Evolutionary conservation across 805 yeast species (phyloP), one percentile per base, ranked within the genome.

Genomic region (Candida odintsovae): DNA sequence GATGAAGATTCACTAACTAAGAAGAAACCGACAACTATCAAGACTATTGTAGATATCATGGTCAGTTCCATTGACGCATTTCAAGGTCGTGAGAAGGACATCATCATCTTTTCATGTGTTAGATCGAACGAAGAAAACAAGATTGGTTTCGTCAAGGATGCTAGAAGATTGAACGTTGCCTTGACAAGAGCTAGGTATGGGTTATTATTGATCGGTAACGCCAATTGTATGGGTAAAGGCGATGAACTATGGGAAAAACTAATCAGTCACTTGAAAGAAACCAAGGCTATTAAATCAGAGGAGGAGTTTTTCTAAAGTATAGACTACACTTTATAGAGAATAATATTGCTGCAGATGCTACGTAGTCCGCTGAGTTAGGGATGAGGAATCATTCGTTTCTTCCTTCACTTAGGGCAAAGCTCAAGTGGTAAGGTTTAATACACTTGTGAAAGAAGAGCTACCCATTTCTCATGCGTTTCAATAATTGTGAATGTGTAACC

Each of bases 71-170:
- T 87, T 15, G 96, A 87, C 63, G 92, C 95, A 1, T 87, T 87
- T 67, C 96, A 87, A 64, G 95, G 96, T 20, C 72, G 94, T 54
- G 96, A 87, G 55, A 86, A 85, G 65, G 87, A 84, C 54, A 81
- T 82, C 44, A 81, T 87, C 26, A 73, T 88, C 13, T 71, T 88
- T 50, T 80, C 92, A 2, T 77, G 90, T 55, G 96, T 88, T 20
- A 72, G 96, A 55, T 77, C 81, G 19, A 82, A 83, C 57, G 65
- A 62, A 12, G 45, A 50, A 18, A 60, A 62, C 15, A 78, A 70
- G 45, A 76, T 82, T 47, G 88, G 90, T 22, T 83, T 83, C 61
- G 67, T 83, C 44, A 70, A 65, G 44, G 89, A 83, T 56, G 64
- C 67, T 40, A 66, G 88, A 57, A 69, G 89, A 56, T 63, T 83